phyloP scores from a whole-genome alignment of 768 basidiomycete species.

The Suillus subalutaceus region DNA sequence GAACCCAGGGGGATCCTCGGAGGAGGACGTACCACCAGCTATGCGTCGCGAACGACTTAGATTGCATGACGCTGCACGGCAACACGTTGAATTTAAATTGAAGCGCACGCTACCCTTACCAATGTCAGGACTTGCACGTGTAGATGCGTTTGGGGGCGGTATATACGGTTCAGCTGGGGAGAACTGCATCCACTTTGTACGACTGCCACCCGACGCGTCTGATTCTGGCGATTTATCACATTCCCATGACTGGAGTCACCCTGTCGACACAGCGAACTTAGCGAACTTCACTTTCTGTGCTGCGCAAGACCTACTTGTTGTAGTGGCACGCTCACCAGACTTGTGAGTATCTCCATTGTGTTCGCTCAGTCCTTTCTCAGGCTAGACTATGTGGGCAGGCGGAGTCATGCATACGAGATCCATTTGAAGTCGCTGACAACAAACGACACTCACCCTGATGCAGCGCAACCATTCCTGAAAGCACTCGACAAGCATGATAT shows the following conservation, averaged over 20 bases:
- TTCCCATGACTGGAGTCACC: constrained; percentile 44
- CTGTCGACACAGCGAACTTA: constrained; percentile 44
- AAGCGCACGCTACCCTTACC: constrained; percentile 42
- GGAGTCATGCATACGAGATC: constrained; percentile 47
- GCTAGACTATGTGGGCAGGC: constrained; percentile 29
- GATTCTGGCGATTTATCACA: constrained; percentile 12
- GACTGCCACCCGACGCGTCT: constrained; percentile 1
- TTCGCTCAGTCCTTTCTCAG: constrained; percentile 5
- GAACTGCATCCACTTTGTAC: constrained; percentile 49
- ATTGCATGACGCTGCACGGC: constrained; percentile 52
- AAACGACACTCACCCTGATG: constrained; percentile 53
- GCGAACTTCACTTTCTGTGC: constrained; percentile 63
- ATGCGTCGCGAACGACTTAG: constrained; percentile 45
- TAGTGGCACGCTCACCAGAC: constrained; percentile 44
- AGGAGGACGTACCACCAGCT: constrained; percentile 35
- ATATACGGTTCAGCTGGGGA: constrained; percentile 49
- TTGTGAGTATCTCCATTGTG: constrained; percentile 36
- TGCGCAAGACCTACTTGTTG: constrained; percentile 54
- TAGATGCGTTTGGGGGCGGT: constrained; percentile 55
- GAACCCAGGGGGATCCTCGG: constrained; percentile 30
- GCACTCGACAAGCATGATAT: not conserved
- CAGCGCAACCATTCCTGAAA: constrained; percentile 38
- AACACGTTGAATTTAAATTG: constrained; percentile 42
- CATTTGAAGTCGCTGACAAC: constrained; percentile 54
- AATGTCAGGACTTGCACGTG: constrained; percentile 40